These are phyloP conservation scores for Mikania micrantha DNA, from an alignment of 129 eudicot genomes.

Conservation along the genomic window DNA sequence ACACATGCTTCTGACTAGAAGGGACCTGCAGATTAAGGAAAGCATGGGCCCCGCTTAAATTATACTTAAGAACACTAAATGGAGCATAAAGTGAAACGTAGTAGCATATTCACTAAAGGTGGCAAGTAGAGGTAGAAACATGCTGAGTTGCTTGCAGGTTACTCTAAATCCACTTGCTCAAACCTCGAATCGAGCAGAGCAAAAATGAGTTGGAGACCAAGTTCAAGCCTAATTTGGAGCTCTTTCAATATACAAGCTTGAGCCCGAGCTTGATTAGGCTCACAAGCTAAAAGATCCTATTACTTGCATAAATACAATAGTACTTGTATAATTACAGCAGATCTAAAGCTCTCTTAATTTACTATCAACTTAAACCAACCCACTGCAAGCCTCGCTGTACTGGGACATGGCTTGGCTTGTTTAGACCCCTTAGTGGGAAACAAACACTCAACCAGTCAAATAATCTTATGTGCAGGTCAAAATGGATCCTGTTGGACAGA, in stretches of 20 bases:
- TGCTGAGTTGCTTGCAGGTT: neutral
- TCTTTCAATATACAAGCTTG: neutral
- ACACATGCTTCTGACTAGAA: slow-evolving; percentile 67
- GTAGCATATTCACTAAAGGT: neutral
- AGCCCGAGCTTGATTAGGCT: neutral
- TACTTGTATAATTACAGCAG: neutral
- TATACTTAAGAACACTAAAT: neutral
- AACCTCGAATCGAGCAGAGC: neutral
- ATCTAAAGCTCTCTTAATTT: neutral
- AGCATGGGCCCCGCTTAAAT: neutral
- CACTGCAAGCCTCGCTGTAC: neutral
- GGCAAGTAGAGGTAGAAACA: neutral
- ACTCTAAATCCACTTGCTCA: neutral
- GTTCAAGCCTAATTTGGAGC: neutral
- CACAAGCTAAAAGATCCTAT: neutral
- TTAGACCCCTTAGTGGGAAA: neutral
- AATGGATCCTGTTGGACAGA: neutral
- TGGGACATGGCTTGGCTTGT: neutral
- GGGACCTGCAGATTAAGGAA: slow-evolving; percentile 49
- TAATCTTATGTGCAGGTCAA: neutral
- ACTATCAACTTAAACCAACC: neutral
- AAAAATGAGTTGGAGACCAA: neutral
- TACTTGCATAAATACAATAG: neutral
- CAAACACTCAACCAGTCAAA: neutral
- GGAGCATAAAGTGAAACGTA: neutral